Conservation (phyloP, 2,329 filamentous ascomycete species). For the Cordyceps pruinosa region DNA sequence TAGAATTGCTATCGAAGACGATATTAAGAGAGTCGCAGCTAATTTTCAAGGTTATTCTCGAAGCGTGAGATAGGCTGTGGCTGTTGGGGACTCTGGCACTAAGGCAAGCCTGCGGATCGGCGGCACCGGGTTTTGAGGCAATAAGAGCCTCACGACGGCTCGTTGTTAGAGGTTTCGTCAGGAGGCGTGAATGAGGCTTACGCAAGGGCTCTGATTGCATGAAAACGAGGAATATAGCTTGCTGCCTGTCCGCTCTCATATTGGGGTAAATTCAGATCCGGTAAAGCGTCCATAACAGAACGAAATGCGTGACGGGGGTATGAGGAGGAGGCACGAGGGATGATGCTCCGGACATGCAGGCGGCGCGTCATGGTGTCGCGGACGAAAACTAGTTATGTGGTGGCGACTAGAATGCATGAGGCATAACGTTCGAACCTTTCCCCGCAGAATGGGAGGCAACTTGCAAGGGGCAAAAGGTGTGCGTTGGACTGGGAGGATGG, state of each 20-base stretch:
- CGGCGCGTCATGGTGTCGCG: not conserved
- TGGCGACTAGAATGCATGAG: not conserved
- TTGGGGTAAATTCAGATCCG: too few relatives aligned
- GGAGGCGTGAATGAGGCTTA: not conserved
- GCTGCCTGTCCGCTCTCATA: too few relatives aligned
- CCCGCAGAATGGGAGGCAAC: not conserved
- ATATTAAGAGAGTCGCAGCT: not conserved
- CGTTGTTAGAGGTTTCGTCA: too few relatives aligned
- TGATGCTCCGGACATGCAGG: not conserved
- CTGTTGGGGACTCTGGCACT: not conserved
- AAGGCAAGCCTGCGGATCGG: not conserved
- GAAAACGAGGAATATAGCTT: too few relatives aligned
- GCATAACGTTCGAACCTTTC: not conserved
- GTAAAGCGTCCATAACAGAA: too few relatives aligned
- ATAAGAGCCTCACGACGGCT: not conserved
- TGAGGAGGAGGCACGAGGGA: not conserved
- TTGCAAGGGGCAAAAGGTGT: not conserved
- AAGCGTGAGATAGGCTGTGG: not conserved
- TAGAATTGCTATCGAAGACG: not conserved
- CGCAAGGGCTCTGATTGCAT: not conserved
- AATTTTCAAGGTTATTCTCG: constrained; percentile 1
- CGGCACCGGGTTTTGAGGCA: not conserved
- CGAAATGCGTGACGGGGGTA: not conserved
- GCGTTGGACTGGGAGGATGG: not conserved
- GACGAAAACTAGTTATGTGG: too few relatives aligned